Evolutionary conservation across 495 filamentous ascomycete genomes (phyloP), one percentile per base, ranked within the genome.

Genomic region (Sporormia fimetaria): DNA sequence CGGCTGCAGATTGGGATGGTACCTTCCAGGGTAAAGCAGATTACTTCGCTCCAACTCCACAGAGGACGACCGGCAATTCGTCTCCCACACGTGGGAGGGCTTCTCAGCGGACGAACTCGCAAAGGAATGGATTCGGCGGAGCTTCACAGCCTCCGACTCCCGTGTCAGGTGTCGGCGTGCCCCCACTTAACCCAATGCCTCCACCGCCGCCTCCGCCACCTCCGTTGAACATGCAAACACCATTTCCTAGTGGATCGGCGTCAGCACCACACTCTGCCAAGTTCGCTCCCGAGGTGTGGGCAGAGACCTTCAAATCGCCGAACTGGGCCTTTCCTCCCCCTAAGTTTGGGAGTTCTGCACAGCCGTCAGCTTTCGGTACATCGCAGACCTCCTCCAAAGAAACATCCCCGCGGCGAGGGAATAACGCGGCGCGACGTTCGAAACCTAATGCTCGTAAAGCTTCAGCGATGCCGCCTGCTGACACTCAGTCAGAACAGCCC

Each of bases 201-300:
- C 55, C 38, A 21, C 53, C 49, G 33, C 45, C 52, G 8, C 51
- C 45, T 11, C 54, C 41, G 4, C 45, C 34, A 26, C 52, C 35
- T 1, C 43, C 38, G 32, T 33, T 32, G 14, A 46, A 17, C 49
- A 49, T 27, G 27, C 54, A 35, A 33, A 44, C 35, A 33, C 41
- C 21, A 34, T 29, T 45, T 35, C 56, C 21, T 29, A 38, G 35
- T 36, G 49, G 22, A 43, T 6, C 43, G 26, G 40, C 57, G 21
- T 21, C 54, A 33, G 45, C 58, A 10, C 58, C 66, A 4, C 38
- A 42, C 14, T 63, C 66, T 35, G 64, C 61, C 0, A 72, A 66
- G 18, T 90, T 85, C 51, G 68, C 72, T 20, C 63, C 71, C 2
- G 76, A 80, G 22, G 55, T 75, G 21, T 93, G 83, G 84, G 58